Evolutionary conservation across 257 asterid genomes (phyloP).

Genomic region (Ajuga chamaepitys): DNA sequence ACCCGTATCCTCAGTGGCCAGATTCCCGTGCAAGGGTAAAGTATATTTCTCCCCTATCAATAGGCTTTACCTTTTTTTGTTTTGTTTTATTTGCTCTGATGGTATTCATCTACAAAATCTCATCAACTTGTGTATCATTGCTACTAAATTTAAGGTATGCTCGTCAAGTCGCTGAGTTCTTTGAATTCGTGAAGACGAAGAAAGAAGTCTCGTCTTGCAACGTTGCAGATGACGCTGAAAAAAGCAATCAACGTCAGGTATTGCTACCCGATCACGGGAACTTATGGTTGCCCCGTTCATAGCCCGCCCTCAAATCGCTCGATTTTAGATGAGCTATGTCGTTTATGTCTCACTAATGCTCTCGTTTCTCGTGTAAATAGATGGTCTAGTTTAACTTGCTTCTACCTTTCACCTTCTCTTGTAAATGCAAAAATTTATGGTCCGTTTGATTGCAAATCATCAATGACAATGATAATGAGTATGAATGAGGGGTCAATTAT

Average conservation of each 20-base stretch:
- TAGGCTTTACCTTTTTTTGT: too few species aligned
- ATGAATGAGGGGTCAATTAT: too few species aligned
- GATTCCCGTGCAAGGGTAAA: too few species aligned
- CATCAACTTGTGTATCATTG: too few species aligned
- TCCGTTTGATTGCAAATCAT: too few species aligned
- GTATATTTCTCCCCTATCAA: too few species aligned
- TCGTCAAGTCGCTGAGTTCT: slow-evolving; percentile 92
- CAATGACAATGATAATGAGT: too few species aligned
- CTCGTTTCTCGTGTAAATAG: slow-evolving; percentile 27
- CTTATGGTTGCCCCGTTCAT: slow-evolving; percentile 60
- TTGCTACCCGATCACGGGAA: slow-evolving; percentile 48
- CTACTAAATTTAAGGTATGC: slow-evolving; percentile 62
- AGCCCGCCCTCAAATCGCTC: slow-evolving; percentile 46
- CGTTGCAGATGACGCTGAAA: slow-evolving; percentile 29
- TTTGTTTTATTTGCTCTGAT: background rate
- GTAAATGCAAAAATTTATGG: slow-evolving; percentile 27
- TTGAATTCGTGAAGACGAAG: slow-evolving; percentile 73
- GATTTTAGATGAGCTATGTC: slow-evolving; percentile 53
- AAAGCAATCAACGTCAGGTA: slow-evolving; percentile 34
- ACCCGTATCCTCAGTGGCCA: too few species aligned
- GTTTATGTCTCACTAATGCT: slow-evolving; percentile 31
- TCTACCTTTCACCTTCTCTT: slow-evolving; percentile 6
- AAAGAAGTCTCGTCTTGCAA: slow-evolving; percentile 34
- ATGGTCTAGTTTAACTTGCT: slow-evolving; percentile 18
- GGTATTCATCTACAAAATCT: background rate